Conservation (phyloP, 75 land plant species). For the Azolla pinnata region DNA sequence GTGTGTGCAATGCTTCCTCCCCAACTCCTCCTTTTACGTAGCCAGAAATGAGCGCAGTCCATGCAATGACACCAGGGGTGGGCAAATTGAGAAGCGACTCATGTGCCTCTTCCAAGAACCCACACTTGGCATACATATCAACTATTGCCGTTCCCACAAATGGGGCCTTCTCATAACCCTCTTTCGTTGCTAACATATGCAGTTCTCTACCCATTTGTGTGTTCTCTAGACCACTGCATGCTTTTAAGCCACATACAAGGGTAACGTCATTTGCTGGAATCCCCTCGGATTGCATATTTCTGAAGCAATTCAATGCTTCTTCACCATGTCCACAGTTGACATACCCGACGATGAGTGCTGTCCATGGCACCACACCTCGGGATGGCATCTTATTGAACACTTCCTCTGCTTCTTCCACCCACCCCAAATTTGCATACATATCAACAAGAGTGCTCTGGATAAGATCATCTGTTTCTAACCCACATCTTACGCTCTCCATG, state of each 20-base stretch:
- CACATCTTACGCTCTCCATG: slow-evolving; percentile 8
- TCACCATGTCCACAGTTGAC: slow-evolving; percentile 10
- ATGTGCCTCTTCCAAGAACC: neutral
- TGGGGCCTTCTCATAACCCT: slow-evolving; percentile 7
- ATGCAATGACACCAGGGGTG: no score
- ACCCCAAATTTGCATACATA: slow-evolving; percentile 17
- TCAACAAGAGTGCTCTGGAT: slow-evolving; percentile 12
- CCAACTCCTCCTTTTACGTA: slow-evolving; percentile 4
- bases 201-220: slow-evolving; percentile 2
- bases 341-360: slow-evolving; percentile 17
- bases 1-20: slow-evolving; percentile 3
- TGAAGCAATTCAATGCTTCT: slow-evolving; percentile 8
- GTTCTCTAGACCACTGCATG: slow-evolving; percentile 9
- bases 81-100: no score
- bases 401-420: slow-evolving; percentile 5
- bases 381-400: slow-evolving; percentile 8
- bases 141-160: slow-evolving; percentile 6
- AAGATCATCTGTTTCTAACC: slow-evolving; percentile 18
- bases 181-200: slow-evolving; percentile 2
- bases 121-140: slow-evolving; percentile 3
- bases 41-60: slow-evolving; percentile 9
- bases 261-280: slow-evolving; percentile 9
- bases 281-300: slow-evolving; percentile 6
- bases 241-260: slow-evolving; percentile 1
- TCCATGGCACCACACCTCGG: slow-evolving; percentile 14